A percentile compares a stretch with the other conserved stretches of the same genome.
These are phyloP conservation scores for Dioszegia crocea DNA, from an alignment of 768 basidiomycete species.

Conservation along the genomic window DNA sequence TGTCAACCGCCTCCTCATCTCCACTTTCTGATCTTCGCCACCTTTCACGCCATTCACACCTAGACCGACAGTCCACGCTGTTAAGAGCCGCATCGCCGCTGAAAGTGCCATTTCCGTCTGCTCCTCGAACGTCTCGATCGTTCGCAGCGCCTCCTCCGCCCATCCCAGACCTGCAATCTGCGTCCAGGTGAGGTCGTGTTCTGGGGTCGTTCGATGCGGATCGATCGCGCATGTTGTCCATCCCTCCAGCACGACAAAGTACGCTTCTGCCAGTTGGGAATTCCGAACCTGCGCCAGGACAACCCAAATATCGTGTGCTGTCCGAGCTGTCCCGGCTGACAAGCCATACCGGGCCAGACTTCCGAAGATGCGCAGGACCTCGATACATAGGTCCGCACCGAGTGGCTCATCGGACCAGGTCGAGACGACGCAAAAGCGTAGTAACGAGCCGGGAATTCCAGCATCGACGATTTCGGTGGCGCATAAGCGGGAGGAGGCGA, in stretches of 20 bases:
- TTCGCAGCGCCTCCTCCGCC: conserved; percentile 55
- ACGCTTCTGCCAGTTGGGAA: conserved; percentile 50
- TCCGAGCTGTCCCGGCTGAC: conserved; percentile 64
- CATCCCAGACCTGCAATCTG: conserved; percentile 77
- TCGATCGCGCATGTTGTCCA: conserved; percentile 86
- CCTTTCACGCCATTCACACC: conserved; percentile 65
- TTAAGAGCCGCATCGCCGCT: conserved; percentile 56
- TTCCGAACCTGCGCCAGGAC: conserved; percentile 48
- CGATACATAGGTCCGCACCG: conserved; percentile 30
- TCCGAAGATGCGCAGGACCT: conserved; percentile 63
- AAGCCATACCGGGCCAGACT: conserved; percentile 73
- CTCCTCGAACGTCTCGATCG: background rate
- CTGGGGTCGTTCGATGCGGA: conserved; percentile 79
- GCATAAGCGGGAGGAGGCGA: conserved; percentile 63
- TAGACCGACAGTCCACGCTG: conserved; percentile 73
- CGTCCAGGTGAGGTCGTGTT: conserved; percentile 85
- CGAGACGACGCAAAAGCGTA: conserved; percentile 66
- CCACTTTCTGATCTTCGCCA: conserved; percentile 54
- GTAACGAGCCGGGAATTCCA: conserved; percentile 61
- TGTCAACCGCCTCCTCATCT: background rate
- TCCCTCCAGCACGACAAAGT: conserved; percentile 60
- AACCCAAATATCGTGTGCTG: conserved; percentile 59
- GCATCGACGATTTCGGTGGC: conserved; percentile 52
- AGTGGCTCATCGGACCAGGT: conserved; percentile 49
- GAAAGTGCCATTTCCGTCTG: conserved; percentile 12